Conservation (phyloP, 2,329 filamentous ascomycete species). For the Ophiostoma pallidulum region DNA sequence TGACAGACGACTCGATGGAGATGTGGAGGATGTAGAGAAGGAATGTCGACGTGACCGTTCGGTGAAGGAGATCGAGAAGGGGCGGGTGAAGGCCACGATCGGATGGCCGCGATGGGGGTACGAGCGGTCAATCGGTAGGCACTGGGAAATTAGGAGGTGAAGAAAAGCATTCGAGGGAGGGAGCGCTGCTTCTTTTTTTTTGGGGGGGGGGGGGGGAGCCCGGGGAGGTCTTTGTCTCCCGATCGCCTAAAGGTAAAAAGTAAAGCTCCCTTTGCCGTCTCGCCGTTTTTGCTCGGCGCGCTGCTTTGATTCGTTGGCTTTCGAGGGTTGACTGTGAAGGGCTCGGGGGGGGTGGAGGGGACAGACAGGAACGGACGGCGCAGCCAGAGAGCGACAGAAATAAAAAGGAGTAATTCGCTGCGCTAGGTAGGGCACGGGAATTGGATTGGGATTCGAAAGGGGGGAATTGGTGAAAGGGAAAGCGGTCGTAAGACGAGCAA, state of each 20-base stretch:
- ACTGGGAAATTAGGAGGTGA: background rate
- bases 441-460: background rate
- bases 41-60: conserved; percentile 8
- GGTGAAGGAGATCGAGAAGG: conserved; percentile 11
- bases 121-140: conserved; percentile 1
- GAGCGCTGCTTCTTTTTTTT: too few relatives aligned
- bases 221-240: background rate
- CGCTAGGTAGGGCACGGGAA: conserved; percentile 4
- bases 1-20: conserved; percentile 29
- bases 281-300: background rate
- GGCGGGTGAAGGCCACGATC: too few relatives aligned
- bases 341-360: background rate
- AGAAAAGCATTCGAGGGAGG: too few relatives aligned
- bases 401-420: conserved; percentile 5
- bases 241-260: background rate
- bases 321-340: background rate
- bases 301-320: conserved; percentile 3
- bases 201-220: conserved; percentile 3
- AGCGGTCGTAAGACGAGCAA: conserved; percentile 6
- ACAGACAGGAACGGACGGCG: conserved; percentile 3
- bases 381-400: background rate
- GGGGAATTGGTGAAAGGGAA: conserved; percentile 3
- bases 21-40: background rate
- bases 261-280: background rate
- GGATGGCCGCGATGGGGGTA: too few relatives aligned